Evolutionary conservation across 2,329 filamentous ascomycete species (phyloP).

Genomic region (Exophiala alcalophila): DNA sequence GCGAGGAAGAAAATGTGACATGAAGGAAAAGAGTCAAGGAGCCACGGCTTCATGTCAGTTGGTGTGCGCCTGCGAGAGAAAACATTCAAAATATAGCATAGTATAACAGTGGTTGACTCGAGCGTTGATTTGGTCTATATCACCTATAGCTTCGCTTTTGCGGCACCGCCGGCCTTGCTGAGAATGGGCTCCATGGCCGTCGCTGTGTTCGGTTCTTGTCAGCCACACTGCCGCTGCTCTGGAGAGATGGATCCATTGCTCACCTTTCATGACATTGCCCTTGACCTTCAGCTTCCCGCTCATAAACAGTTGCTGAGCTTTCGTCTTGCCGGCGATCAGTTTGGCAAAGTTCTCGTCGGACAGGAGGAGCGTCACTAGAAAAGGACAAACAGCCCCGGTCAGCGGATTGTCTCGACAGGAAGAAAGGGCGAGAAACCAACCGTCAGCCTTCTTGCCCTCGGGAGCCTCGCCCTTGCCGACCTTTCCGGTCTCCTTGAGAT

Average conservation of each 20-base stretch:
- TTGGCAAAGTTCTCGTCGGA: constrained; percentile 83
- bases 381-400: neutral
- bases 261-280: constrained; percentile 90
- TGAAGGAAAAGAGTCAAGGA: no score
- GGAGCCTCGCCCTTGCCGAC: constrained; percentile 72
- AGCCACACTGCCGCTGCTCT: neutral
- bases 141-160: constrained; percentile 64
- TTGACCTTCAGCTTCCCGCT: constrained; percentile 97
- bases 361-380: constrained; percentile 74
- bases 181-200: constrained; percentile 93
- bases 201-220: constrained; percentile 39
- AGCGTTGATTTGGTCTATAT: no score
- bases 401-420: no score
- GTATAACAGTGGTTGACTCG: no score
- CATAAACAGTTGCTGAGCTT: constrained; percentile 96
- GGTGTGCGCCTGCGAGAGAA: no score
- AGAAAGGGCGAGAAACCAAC: constrained; percentile 52
- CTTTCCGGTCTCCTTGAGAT: constrained; percentile 84
- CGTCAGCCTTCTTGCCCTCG: constrained; percentile 73
- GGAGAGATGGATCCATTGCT: neutral
- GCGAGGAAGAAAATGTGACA: no score
- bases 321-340: constrained; percentile 81
- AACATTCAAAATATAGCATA: no score
- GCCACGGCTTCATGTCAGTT: no score
- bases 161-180: constrained; percentile 69